phyloP scores from a whole-genome alignment of 2,329 filamentous ascomycete species.

The Grosmannia huntii region DNA sequence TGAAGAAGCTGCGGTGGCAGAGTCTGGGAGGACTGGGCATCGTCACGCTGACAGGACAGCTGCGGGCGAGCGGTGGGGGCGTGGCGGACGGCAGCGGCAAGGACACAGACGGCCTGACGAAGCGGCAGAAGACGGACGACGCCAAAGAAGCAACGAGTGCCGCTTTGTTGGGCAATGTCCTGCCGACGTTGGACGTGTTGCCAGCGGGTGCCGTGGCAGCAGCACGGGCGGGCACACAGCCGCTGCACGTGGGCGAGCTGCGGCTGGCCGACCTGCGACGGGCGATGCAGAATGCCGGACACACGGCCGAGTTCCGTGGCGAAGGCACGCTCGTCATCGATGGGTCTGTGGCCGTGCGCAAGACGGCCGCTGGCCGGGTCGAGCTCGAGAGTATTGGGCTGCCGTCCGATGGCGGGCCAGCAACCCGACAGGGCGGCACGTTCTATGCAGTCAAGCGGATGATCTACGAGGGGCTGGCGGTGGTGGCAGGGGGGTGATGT shows the following conservation, averaged over 20 bases:
- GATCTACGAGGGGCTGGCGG: conserved; percentile 88
- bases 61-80: conserved; percentile 22
- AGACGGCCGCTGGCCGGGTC: conserved; percentile 74
- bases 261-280: conserved; percentile 77
- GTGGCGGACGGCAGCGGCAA: conserved; percentile 21
- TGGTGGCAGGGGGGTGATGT: conserved; percentile 62
- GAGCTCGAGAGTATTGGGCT: conserved; percentile 71
- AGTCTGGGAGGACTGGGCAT: conserved; percentile 81
- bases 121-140: neutral
- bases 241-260: conserved; percentile 88
- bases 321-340: conserved; percentile 88
- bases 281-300: conserved; percentile 68
- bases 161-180: conserved; percentile 9
- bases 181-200: conserved; percentile 41
- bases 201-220: conserved; percentile 49
- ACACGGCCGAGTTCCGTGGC: conserved; percentile 83
- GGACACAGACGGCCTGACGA: conserved; percentile 4
- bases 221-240: conserved; percentile 65
- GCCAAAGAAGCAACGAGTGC: too few species aligned
- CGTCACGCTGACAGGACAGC: conserved; percentile 76
- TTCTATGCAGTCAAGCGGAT: conserved; percentile 81
- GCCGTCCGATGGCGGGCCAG: conserved; percentile 27
- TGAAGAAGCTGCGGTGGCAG: conserved; percentile 87
- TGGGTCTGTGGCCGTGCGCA: conserved; percentile 74
- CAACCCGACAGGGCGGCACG: conserved; percentile 40